A percentile compares a stretch with the other conserved stretches of the same genome.
These are phyloP conservation scores for Centrapalus pauciflorus DNA, from an alignment of 129 eudicot genomes.

Conservation along the genomic window DNA sequence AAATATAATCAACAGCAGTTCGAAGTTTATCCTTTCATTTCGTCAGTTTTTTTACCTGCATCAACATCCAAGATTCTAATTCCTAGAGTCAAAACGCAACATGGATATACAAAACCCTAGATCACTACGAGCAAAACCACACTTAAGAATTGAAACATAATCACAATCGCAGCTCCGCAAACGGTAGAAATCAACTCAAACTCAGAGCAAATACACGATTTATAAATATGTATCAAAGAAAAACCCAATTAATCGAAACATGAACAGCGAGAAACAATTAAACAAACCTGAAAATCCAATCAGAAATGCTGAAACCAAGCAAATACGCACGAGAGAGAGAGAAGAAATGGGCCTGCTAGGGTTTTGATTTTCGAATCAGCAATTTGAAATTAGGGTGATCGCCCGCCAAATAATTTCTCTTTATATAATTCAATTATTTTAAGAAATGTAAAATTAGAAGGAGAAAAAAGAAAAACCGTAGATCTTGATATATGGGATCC, in stretches of 20 bases:
- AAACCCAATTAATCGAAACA: background rate
- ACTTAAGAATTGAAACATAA: background rate
- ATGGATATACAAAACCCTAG: background rate
- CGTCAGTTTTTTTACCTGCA: background rate
- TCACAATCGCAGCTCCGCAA: background rate
- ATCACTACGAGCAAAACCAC: background rate
- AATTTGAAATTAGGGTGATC: slow-evolving; percentile 36
- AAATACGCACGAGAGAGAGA: background rate
- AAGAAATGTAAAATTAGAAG: background rate
- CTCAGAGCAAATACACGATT: background rate
- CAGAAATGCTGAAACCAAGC: slow-evolving; percentile 6
- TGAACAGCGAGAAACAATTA: background rate
- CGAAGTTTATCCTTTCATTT: background rate
- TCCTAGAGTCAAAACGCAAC: background rate
- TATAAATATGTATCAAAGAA: background rate
- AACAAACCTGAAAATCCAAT: background rate
- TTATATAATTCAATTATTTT: background rate
- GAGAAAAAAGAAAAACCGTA: slow-evolving; percentile 10
- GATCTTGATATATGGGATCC: background rate
- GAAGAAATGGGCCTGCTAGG: slow-evolving; percentile 36
- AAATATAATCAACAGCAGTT: background rate
- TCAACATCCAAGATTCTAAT: background rate
- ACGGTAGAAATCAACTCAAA: background rate
- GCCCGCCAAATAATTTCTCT: slow-evolving; percentile 66
- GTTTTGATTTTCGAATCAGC: slow-evolving; percentile 37